Evolutionary conservation across 495 filamentous ascomycete genomes (phyloP).

Genomic region (Filosporella fistucella): DNA sequence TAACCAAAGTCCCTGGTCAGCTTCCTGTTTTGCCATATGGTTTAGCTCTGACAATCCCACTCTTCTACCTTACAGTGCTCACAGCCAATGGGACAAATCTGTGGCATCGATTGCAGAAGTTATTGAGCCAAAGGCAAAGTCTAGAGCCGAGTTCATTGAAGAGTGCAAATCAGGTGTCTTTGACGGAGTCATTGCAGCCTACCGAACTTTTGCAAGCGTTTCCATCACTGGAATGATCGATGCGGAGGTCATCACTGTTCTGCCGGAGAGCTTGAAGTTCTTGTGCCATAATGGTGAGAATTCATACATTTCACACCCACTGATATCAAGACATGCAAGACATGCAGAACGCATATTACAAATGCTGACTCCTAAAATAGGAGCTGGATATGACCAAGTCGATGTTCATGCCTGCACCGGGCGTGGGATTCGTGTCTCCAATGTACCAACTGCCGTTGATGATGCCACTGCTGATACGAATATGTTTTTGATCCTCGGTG

Average conservation of each 20-base stretch:
- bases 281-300: constrained; percentile 47
- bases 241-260: constrained; percentile 55
- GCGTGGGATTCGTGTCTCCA: constrained; percentile 64
- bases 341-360: not conserved
- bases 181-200: constrained; percentile 61
- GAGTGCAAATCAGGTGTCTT: constrained; percentile 68
- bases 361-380: constrained; percentile 24
- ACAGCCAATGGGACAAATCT: constrained; percentile 40
- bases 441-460: constrained; percentile 75
- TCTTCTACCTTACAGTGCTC: constrained; percentile 27
- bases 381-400: constrained; percentile 80
- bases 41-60: too few species aligned
- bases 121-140: constrained; percentile 43
- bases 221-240: constrained; percentile 65
- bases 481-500: constrained; percentile 72
- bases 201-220: constrained; percentile 71
- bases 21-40: too few species aligned
- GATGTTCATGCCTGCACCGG: constrained; percentile 65
- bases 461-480: constrained; percentile 76
- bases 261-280: constrained; percentile 51
- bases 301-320: constrained; percentile 9
- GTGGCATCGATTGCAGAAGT: constrained; percentile 46
- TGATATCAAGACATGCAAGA: too few species aligned
- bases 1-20: too few species aligned
- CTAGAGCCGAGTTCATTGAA: constrained; percentile 57